Evolutionary conservation across 2,329 filamentous ascomycete species (phyloP), one percentile per base, ranked within the genome.

Genomic region (Colletotrichum graminicola): DNA sequence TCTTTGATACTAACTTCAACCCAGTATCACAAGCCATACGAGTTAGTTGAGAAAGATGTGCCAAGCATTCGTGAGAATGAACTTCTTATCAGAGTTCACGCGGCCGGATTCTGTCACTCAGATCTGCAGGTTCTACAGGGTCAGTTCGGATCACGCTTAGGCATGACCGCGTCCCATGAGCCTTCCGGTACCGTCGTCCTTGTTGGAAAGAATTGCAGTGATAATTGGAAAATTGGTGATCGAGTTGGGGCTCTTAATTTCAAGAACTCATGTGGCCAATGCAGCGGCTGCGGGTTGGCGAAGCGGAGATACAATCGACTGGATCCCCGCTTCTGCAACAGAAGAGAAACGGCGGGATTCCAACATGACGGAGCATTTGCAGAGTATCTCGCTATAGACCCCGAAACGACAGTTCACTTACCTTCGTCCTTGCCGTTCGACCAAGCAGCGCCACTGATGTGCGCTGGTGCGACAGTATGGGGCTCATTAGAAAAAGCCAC

Each of bases 91-190:
- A 74, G 75, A 36, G 73, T 81, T 54, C 73, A 78, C 39, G 80
- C 80, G 3, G 80, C 80, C 8, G 78, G 80, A 1, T 82, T 81
- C 73, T 82, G 80, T 65, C 80, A 81, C 60, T 81, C 80, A 2
- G 80, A 82, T 55, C 72, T 79, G 11, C 80, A 82, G 64, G 80
- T 80, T 11, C 67, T 79, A 1, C 76, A 79, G 11, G 80, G 80
- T 12, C 76, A 80, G 26, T 81, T 79, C 68, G 63, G 66, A 2
- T 77, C 77, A 2, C 74, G 73, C 5, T 62, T 79, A 7, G 77
- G 77, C 16, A 72, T 81, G 36, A 78, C 79, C 29, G 77, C 78
- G 0, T 81, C 79, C 4, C 81, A 83, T 66, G 81, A 83, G 61
- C 78, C 80, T 14, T 79, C 79, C 5, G 80, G 81, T 3, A 74